A percentile compares a stretch with the other conserved stretches of the same genome.
Conservation (phyloP, 73 alveolate genomes). For the Stentor coeruleus region DNA sequence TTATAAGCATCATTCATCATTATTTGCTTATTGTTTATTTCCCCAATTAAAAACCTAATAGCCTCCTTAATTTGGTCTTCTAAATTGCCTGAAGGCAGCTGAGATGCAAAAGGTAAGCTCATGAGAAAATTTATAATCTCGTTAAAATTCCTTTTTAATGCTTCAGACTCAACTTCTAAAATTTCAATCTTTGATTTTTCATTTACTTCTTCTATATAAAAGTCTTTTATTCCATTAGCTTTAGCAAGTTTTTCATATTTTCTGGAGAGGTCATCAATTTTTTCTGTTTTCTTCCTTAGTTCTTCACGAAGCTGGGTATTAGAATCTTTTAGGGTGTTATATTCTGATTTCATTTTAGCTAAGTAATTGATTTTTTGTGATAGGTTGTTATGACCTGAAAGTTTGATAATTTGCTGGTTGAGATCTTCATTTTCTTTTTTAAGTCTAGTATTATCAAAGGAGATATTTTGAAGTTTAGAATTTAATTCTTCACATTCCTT, state of each 20-base stretch:
- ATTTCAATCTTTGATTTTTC: no score
- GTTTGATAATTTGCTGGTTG: neutral
- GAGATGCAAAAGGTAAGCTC: no score
- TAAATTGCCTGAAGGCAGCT: no score
- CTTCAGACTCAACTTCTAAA: no score
- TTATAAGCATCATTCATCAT: no score
- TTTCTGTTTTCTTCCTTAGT: neutral
- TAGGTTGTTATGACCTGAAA: neutral
- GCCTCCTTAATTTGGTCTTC: no score
- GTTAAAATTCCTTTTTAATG: no score
- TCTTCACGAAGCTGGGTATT: neutral
- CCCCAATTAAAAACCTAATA: no score
- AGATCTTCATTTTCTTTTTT: neutral
- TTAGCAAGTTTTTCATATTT: slow-evolving; percentile 1
- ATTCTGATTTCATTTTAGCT: neutral
- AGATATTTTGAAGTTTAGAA: neutral
- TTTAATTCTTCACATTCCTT: neutral
- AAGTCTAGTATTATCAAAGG: neutral
- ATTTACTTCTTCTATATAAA: no score
- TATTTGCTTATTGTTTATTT: no score
- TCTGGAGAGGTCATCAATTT: neutral
- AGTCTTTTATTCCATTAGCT: slow-evolving; percentile 7
- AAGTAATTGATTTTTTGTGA: neutral
- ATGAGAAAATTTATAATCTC: no score
- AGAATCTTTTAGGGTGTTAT: neutral